phyloP scores from a whole-genome alignment of 495 filamentous ascomycete genomes.

The Penicillium paxilli region DNA sequence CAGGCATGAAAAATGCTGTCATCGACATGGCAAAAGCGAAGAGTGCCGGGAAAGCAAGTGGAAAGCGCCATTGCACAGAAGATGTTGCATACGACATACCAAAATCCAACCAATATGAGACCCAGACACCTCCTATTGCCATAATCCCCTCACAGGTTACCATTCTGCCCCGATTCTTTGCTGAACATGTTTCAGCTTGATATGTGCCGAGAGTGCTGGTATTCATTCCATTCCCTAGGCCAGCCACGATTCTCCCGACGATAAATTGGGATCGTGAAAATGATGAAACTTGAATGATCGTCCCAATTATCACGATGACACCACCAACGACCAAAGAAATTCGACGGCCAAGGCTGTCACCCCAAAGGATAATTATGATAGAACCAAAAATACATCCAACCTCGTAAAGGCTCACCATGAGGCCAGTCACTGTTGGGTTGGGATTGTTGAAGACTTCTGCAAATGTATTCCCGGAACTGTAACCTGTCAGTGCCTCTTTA shows the following conservation, averaged over 20 bases:
- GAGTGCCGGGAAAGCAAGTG: slow-evolving; percentile 54
- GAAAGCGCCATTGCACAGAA: slow-evolving; percentile 53
- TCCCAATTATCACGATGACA: slow-evolving; percentile 70
- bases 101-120: slow-evolving; percentile 52
- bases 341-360: slow-evolving; percentile 64
- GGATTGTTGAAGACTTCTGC: background rate
- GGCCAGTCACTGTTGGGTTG: background rate
- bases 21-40: slow-evolving; percentile 53
- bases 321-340: slow-evolving; percentile 59
- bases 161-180: slow-evolving; percentile 4
- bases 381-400: slow-evolving; percentile 71
- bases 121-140: background rate
- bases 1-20: slow-evolving; percentile 62
- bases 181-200: slow-evolving; percentile 47
- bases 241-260: slow-evolving; percentile 65
- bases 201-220: slow-evolving; percentile 70
- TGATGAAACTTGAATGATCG: slow-evolving; percentile 62
- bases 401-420: slow-evolving; percentile 27
- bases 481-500: background rate
- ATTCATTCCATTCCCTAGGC: slow-evolving; percentile 72
- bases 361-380: slow-evolving; percentile 56
- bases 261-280: slow-evolving; percentile 60
- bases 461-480: slow-evolving; percentile 2
- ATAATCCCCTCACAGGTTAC: slow-evolving; percentile 1
- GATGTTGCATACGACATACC: slow-evolving; percentile 52